phyloP scores from a whole-genome alignment of 257 asterid genomes.

The Nemophila menziesii region DNA sequence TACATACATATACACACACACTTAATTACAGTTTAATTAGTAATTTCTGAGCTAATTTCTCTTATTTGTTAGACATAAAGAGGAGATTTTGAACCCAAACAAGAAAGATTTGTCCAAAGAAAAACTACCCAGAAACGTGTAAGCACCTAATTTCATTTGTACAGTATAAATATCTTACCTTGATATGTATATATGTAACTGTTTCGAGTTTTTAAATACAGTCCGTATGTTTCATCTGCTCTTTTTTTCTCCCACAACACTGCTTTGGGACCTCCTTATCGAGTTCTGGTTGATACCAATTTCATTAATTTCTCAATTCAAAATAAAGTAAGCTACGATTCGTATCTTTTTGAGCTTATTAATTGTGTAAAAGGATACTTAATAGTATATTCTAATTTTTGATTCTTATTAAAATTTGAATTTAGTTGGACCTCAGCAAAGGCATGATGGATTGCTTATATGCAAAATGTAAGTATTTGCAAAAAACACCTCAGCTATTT shows the following conservation, averaged over 20 bases:
- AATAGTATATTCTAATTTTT: slow-evolving; percentile 4
- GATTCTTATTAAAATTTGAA: slow-evolving; percentile 2
- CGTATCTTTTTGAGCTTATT: not conserved
- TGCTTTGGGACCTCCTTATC: slow-evolving; percentile 89
- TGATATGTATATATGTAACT: not conserved
- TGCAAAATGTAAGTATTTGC: slow-evolving; percentile 76
- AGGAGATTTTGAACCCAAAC: slow-evolving; percentile 80
- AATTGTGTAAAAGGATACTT: not conserved
- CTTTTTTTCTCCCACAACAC: slow-evolving; percentile 80
- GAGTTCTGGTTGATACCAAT: slow-evolving; percentile 88
- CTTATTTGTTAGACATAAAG: slow-evolving; percentile 40
- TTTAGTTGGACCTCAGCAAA: slow-evolving; percentile 86
- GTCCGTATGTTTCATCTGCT: slow-evolving; percentile 86
- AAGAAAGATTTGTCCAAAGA: slow-evolving; percentile 69
- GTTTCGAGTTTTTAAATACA: slow-evolving; percentile 17
- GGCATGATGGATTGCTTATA: slow-evolving; percentile 98
- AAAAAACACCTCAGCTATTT: not conserved
- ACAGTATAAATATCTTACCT: not conserved
- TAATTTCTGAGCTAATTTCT: not conserved
- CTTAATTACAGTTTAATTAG: slow-evolving; percentile 1
- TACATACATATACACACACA: too few relatives aligned
- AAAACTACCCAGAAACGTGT: slow-evolving; percentile 90
- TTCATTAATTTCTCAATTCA: slow-evolving; percentile 95
- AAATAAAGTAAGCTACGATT: slow-evolving; percentile 50
- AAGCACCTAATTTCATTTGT: slow-evolving; percentile 7